Evolutionary conservation across 805 yeast genomes (phyloP).

Genomic region (Candida boleticola): DNA sequence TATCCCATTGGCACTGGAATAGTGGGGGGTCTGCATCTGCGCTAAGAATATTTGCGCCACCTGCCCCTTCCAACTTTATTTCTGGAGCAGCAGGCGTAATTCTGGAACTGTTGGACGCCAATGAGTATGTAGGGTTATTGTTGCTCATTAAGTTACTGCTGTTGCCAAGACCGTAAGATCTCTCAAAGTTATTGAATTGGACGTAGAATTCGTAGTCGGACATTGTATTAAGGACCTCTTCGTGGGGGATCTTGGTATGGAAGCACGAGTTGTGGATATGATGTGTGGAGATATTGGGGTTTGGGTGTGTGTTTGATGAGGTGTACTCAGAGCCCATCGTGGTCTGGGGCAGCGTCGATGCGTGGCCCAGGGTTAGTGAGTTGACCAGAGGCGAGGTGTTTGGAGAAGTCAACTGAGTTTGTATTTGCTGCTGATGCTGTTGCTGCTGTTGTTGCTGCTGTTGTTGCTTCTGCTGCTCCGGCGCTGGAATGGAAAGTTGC

Average conservation of each 20-base stretch:
- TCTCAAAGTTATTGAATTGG: conserved; percentile 32
- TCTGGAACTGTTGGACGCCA: not conserved
- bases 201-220: conserved; percentile 38
- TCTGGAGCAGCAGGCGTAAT: not conserved
- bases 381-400: too few relatives aligned
- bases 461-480: not conserved
- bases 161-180: conserved; percentile 6
- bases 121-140: not conserved
- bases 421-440: not conserved
- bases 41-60: not conserved
- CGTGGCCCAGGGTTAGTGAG: too few relatives aligned
- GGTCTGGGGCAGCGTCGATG: conserved; percentile 2
- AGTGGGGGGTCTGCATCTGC: conserved; percentile 3
- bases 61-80: too few relatives aligned
- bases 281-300: conserved; percentile 2
- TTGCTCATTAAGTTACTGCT: not conserved
- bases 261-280: conserved; percentile 43
- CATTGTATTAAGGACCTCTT: conserved; percentile 11
- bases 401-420: not conserved
- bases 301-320: not conserved
- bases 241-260: conserved; percentile 41
- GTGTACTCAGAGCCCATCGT: conserved; percentile 6
- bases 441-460: not conserved
- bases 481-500: too few relatives aligned
- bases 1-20: conserved; percentile 64